Evolutionary conservation across 2,329 filamentous ascomycete species (phyloP), one percentile per base, ranked within the genome.

Genomic region (Alternaria sp.): DNA sequence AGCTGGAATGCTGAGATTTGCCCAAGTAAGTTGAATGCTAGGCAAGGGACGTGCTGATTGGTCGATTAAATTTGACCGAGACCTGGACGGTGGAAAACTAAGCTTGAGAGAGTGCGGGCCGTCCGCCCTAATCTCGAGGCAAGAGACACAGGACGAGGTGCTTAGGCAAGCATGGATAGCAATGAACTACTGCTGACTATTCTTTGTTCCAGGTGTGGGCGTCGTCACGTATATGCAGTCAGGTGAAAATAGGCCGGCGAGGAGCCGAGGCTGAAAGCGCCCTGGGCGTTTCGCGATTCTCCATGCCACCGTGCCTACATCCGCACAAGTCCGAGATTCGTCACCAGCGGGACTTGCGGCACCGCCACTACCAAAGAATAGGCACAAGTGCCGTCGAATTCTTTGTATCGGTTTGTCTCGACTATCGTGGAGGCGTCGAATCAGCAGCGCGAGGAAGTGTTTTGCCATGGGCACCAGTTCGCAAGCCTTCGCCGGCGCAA

Each of bases 331-430:
- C 75, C 73, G 74, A 65, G 63, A 69, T 64, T 71, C 70, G 74
- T 74, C 73, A 75, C 64, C 60, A 59, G 68, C 75, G 74, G 74
- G 69, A 68, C 64, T 56, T 68, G 68, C 75, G 73, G 71, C 74
- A 76, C 68, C 70, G 73, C 60, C 60, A 64, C 59, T 61, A 47
- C 54, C 62, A 60, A 66, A 61, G 32, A 57, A 49, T 57, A 62
- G 58, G 54, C 61, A 51, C 61, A 62, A 68, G 52, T 65, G 62
- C 62, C 61, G 62, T 66, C 56, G 61, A 63, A 55, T 43, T 67
- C 50, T 58, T 58, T 57, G 52, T 28, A 30, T 59, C 45, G 46
- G 30, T 46, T 59, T 51, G 57, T 25, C 51, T 62, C 61, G 64
- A 52, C 49, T n/a, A 28, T 46, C 40, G 43, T 30, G 51, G 59